Base-by-base conservation (phyloP, 192 early-diverging fungal species). In the Gaertneriomyces semiglobifer region DNA sequence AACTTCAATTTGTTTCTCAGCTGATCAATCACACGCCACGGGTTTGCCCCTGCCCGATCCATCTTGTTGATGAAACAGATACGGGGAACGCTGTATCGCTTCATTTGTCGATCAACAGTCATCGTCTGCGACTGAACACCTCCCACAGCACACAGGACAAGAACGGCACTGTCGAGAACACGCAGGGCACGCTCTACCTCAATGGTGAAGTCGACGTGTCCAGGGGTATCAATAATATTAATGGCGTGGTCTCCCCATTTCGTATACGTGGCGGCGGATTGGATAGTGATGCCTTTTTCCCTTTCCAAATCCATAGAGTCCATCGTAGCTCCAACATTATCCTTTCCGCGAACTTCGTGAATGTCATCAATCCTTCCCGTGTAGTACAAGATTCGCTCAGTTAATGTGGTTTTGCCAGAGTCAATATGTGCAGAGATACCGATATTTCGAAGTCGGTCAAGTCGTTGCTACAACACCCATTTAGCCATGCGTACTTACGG, bases 271-370 rank as follows among this genome's bases (percentile, higher is more conserved):
- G 93, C 91, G 1, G 96, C 96, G 3, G 89, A 91, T 62, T 93
- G 93, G 63, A 99, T 99, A 0, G 96, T 97, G 53, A 99, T 99
- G 0, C 95, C 96, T 48, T 93, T 95, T 75, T 98, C 96, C 64
- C 94, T 84, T 81, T 97, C 96, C 19, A 97, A 82, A 33, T 97
- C 94, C 96, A 98, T 98, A 44, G 92, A 96, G 79, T 99, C 96
- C 96, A 99, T 99, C 70, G 93, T 97, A 10, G 96, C 96, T 58
- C 94, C 96, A 44, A 96, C 92, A 62, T 89, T 82, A 75, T 99
- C 82, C 72, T 81, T 80, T 2, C 82, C 82, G 6, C 83, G 71
- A 74, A 90, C 92, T 86, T 77, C 96, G 91, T 74, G 95, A 84
- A 84, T 84, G 11, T 81, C 79, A 64, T 88, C 84, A 10, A 94